These are phyloP conservation scores for Lasiodiplodia sp. DNA, from an alignment of 2,329 filamentous ascomycete species.

Conservation along the genomic window DNA sequence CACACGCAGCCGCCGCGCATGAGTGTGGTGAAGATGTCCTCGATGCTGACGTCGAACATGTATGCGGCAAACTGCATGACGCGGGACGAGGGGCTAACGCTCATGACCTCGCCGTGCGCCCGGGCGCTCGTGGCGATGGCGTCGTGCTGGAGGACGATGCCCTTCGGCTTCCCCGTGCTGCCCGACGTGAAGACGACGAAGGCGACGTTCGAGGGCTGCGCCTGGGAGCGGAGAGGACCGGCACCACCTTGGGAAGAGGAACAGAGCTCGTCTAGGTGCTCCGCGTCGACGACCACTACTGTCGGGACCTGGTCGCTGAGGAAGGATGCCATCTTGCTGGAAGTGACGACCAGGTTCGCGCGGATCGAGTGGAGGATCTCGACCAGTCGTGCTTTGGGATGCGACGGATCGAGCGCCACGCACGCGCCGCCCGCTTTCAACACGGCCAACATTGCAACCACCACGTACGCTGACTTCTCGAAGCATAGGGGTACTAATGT, in stretches of 20 bases:
- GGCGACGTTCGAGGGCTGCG: slow-evolving; percentile 33
- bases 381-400: background rate
- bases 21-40: slow-evolving; percentile 44
- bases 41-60: slow-evolving; percentile 44
- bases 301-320: no score
- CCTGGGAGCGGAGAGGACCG: no score
- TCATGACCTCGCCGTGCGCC: background rate
- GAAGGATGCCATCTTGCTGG: no score
- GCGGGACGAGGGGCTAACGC: slow-evolving; percentile 37
- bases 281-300: no score
- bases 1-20: slow-evolving; percentile 51
- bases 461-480: slow-evolving; percentile 35
- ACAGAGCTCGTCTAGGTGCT: no score
- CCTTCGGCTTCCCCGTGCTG: slow-evolving; percentile 45
- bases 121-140: slow-evolving; percentile 23
- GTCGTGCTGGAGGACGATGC: slow-evolving; percentile 41
- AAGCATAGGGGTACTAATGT: background rate
- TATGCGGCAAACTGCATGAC: slow-evolving; percentile 36
- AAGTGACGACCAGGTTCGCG: no score
- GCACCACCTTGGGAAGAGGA: no score
- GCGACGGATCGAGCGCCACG: slow-evolving; percentile 40
- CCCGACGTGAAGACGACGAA: slow-evolving; percentile 49
- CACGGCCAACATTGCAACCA: slow-evolving; percentile 45
- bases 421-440: slow-evolving; percentile 39
- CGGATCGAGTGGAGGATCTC: slow-evolving; percentile 29